Percentiles rank a stretch among this genome's conserved stretches.
Conservation (phyloP, 441 rosid genomes). For the Arabidopsis hybrid region DNA sequence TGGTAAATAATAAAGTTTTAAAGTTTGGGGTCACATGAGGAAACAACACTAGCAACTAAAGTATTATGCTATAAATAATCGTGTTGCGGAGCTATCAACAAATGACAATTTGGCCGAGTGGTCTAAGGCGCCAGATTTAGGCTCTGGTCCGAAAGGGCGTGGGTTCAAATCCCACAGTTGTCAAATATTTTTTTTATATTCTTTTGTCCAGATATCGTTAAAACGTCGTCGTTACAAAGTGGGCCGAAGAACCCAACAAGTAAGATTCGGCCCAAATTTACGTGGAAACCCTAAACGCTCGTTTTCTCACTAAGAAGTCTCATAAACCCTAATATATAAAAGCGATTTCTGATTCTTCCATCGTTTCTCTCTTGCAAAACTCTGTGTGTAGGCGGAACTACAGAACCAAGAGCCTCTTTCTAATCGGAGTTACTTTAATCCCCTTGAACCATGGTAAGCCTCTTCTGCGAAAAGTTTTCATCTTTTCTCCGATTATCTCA, state of each 20-base stretch:
- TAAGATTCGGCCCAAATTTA: neutral
- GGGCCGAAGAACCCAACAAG: neutral
- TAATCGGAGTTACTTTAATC: neutral
- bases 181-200: neutral
- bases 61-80: accelerated
- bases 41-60: neutral
- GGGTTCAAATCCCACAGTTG: constrained; percentile 97
- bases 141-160: constrained; percentile 99
- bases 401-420: neutral
- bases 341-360: neutral
- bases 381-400: constrained; percentile 17
- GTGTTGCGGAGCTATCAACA: accelerated
- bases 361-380: constrained; percentile 9
- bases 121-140: constrained; percentile 99
- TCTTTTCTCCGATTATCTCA: neutral
- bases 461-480: neutral
- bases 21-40: neutral
- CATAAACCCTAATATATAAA: constrained; percentile 42
- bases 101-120: constrained; percentile 48
- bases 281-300: constrained; percentile 23
- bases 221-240: constrained; percentile 6
- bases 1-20: neutral
- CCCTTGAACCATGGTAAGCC: constrained; percentile 35
- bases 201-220: neutral
- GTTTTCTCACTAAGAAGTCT: no score